Conservation (phyloP, 2,329 filamentous ascomycete genomes). For the Neocucurbitaria cava region DNA sequence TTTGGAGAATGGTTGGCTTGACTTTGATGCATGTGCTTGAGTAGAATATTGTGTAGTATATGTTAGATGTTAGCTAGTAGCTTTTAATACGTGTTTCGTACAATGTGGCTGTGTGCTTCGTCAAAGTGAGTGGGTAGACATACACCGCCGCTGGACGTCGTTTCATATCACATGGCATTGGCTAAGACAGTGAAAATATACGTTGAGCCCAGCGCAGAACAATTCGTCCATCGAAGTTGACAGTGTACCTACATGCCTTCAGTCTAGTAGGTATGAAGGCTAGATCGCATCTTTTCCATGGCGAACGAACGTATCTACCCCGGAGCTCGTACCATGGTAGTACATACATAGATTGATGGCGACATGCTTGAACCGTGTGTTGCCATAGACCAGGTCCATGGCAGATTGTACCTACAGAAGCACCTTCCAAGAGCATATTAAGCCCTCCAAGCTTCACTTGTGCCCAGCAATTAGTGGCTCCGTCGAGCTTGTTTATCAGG, state of each 20-base stretch:
- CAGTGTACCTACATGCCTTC: too few relatives aligned
- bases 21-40: neutral
- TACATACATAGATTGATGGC: neutral
- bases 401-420: neutral
- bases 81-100: neutral
- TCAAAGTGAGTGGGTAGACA: too few relatives aligned
- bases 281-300: too few relatives aligned
- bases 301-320: too few relatives aligned
- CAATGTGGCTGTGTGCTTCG: too few relatives aligned
- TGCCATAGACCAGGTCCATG: constrained; percentile 7
- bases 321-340: too few relatives aligned
- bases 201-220: too few relatives aligned
- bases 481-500: constrained; percentile 16
- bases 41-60: constrained; percentile 3
- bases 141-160: too few relatives aligned
- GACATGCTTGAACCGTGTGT: neutral
- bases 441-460: constrained; percentile 11
- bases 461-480: constrained; percentile 9
- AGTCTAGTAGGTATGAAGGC: too few relatives aligned
- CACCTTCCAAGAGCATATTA: constrained; percentile 19
- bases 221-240: too few relatives aligned
- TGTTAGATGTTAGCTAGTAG: neutral
- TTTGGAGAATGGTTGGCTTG: neutral
- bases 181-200: too few relatives aligned
- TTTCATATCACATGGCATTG: too few relatives aligned